phyloP scores from a whole-genome alignment of 2,329 filamentous ascomycete genomes.

The Penicillium hesseltinei region DNA sequence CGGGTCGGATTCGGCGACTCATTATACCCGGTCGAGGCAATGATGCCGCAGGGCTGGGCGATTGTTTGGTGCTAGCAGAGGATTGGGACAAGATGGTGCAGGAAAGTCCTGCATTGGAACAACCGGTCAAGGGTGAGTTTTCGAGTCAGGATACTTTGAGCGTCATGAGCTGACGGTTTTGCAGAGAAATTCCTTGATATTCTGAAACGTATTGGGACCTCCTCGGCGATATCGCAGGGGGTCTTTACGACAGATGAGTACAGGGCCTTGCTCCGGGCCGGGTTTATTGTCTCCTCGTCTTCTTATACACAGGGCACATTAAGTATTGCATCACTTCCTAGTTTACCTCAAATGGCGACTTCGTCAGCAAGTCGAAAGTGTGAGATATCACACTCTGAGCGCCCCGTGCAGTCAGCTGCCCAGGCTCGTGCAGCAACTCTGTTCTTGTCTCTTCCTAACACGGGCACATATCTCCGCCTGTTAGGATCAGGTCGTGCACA shows the following conservation, averaged over 20 bases:
- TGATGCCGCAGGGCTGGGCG: conserved; percentile 56
- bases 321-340: conserved; percentile 43
- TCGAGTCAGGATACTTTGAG: not conserved
- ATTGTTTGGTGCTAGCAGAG: conserved; percentile 56
- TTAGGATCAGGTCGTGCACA: conserved; percentile 55
- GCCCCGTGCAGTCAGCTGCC: conserved; percentile 19
- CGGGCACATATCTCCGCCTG: conserved; percentile 59
- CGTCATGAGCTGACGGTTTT: not conserved
- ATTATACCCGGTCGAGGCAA: conserved; percentile 57
- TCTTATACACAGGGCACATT: conserved; percentile 39
- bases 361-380: conserved; percentile 31
- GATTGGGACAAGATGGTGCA: conserved; percentile 52
- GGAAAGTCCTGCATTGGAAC: conserved; percentile 33
- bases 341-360: conserved; percentile 24
- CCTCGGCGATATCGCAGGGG: conserved; percentile 46
- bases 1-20: conserved; percentile 54
- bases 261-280: conserved; percentile 50
- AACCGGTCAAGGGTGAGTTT: conserved; percentile 36
- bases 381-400: too few species aligned
- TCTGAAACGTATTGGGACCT: conserved; percentile 48
- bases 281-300: conserved; percentile 55
- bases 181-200: conserved; percentile 52
- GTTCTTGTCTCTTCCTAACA: conserved; percentile 59
- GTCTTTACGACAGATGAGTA: conserved; percentile 50
- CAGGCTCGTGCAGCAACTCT: conserved; percentile 35